Conservation (phyloP, 1,284 basidiomycete genomes). For the Austroboletus niveus region DNA sequence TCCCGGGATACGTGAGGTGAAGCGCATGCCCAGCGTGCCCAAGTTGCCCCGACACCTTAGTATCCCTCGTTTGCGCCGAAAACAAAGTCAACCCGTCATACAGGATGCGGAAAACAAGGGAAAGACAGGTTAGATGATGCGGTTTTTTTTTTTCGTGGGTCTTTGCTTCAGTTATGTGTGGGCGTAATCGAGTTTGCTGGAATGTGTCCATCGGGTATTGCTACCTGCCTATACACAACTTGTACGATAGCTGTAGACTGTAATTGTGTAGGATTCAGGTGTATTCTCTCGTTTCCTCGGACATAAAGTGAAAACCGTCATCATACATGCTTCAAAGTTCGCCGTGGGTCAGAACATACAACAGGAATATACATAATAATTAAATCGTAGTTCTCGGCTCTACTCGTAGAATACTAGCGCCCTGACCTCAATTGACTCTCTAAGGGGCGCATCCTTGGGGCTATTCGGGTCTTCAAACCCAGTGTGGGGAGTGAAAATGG, state of each 20-base stretch:
- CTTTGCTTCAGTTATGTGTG: background rate
- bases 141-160: background rate
- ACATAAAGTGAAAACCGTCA: too few relatives aligned
- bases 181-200: background rate
- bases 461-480: conserved; percentile 39
- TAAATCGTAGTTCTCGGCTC: background rate
- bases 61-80: conserved; percentile 31
- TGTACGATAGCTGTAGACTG: background rate
- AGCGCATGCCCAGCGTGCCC: conserved; percentile 22
- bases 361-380: too few relatives aligned
- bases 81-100: conserved; percentile 17
- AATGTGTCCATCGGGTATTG: background rate
- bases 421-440: conserved; percentile 41
- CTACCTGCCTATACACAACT: background rate
- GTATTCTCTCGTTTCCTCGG: too few relatives aligned
- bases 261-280: background rate
- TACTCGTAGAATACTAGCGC: conserved; percentile 38
- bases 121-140: background rate
- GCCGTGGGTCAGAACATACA: background rate
- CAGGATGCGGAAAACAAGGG: background rate
- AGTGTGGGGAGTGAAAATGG: conserved; percentile 44
- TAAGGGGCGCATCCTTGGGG: conserved; percentile 31
- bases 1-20: conserved; percentile 6
- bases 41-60: conserved; percentile 29
- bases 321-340: too few relatives aligned